phyloP scores from a whole-genome alignment of 805 yeast genomes.

The Dipodascopsis tothii region DNA sequence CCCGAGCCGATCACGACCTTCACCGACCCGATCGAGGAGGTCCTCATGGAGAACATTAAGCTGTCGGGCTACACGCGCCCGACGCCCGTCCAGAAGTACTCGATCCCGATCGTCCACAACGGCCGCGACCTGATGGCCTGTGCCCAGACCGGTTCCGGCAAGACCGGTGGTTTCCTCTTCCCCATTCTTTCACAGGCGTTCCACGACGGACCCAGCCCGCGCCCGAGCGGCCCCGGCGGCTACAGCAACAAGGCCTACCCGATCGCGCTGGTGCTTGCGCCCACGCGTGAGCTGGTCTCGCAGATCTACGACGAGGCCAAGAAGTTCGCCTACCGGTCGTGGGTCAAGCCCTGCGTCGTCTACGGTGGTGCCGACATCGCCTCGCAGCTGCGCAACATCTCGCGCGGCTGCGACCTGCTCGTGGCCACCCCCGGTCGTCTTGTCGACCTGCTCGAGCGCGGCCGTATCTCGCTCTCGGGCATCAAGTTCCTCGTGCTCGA shows the following conservation, averaged over 20 bases:
- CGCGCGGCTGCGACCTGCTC: slow-evolving; percentile 88
- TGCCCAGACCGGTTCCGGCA: slow-evolving; percentile 99
- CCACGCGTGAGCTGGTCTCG: slow-evolving; percentile 97
- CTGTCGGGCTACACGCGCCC: slow-evolving; percentile 89
- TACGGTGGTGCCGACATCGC: slow-evolving; percentile 98
- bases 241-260: slow-evolving; percentile 75
- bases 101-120: slow-evolving; percentile 81
- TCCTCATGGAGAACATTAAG: slow-evolving; percentile 78
- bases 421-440: slow-evolving; percentile 99
- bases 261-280: slow-evolving; percentile 91
- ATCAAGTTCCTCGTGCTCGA: slow-evolving; percentile 91
- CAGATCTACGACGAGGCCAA: slow-evolving; percentile 94
- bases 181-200: slow-evolving; percentile 92
- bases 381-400: slow-evolving; percentile 76
- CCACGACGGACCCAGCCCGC: slow-evolving; percentile 65
- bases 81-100: slow-evolving; percentile 93
- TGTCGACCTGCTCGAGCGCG: slow-evolving; percentile 91
- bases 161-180: slow-evolving; percentile 98
- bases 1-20: slow-evolving; percentile 89
- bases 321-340: slow-evolving; percentile 93
- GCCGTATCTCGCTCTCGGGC: slow-evolving; percentile 78
- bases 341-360: slow-evolving; percentile 94
- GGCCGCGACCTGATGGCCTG: slow-evolving; percentile 95
- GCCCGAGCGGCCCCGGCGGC: slow-evolving; percentile 32
- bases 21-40: slow-evolving; percentile 85